Evolutionary conservation across 2,329 filamentous ascomycete genomes (phyloP), one percentile per base, ranked within the genome.

Genomic region (Berkeleyomyces rouxiae): DNA sequence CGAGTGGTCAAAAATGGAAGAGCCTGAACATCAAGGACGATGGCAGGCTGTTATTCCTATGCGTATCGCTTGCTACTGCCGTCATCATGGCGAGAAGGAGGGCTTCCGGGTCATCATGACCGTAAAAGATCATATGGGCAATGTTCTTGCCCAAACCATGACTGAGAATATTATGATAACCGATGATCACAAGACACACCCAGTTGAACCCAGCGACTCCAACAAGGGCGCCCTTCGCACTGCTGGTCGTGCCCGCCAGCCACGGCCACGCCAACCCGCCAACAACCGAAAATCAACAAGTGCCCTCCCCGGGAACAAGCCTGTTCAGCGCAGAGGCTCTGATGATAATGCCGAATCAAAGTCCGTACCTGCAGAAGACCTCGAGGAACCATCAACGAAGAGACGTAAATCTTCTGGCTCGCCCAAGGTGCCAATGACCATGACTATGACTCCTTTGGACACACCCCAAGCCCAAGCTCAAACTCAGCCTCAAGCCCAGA

Each of bases 41-140:
- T 83, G 89, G 76, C 86, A 90, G 69, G 84, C 95, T 31, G 86
- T 91, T 67, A 83, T 89, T 1, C 90, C 90, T 0, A 96, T 97
- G 91, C 86, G 92, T 7, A 96, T 99, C 69, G 90, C 91, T 33
- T 99, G 92, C 72, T 99, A 97, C 74, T 97, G 92, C 74, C 84
- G 92, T 23, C 92, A 99, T 71, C 92, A 97, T 68, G 84, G 87
- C 65, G 93, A 97, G 74, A 97, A 97, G 75, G 78, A 86, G 67
- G 92, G 92, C 1, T 99, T 96, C 74, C 79, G 81, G 66, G 62
- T 97, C 68, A 95, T 99, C 66, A 95, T 97, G 73, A 97, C 92
- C 1, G 79, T 99, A 69, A 95, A 91, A 70, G 89, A 96, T 72
- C 82, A 82, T 70, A 76, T 83, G 66, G 87, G 85, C 68, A 83